These are phyloP conservation scores for Haematococcus lacustris DNA, from an alignment of 139 green algal species.

Conservation along the genomic window DNA sequence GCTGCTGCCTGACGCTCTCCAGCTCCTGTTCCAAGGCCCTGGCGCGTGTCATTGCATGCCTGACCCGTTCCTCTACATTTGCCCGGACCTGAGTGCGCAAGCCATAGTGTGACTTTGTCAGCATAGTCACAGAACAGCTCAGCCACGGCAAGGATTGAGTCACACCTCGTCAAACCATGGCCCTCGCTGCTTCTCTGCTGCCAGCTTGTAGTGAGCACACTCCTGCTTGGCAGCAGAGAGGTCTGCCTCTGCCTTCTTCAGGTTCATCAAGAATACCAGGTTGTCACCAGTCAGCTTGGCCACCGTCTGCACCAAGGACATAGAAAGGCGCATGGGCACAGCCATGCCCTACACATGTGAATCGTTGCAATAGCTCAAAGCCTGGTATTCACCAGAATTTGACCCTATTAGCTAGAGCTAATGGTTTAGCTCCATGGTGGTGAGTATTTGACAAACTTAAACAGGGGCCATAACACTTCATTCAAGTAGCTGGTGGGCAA, in stretches of 20 bases:
- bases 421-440: no score
- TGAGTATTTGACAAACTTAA: no score
- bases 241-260: slow-evolving; percentile 41
- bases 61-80: slow-evolving; percentile 43
- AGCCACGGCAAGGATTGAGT: neutral
- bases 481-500: no score
- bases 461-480: no score
- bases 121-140: neutral
- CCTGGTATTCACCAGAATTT: no score
- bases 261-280: slow-evolving; percentile 51
- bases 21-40: slow-evolving; percentile 32
- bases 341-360: no score
- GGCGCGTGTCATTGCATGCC: slow-evolving; percentile 23
- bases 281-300: slow-evolving; percentile 58
- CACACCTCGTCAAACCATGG: slow-evolving; percentile 51
- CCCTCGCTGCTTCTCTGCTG: slow-evolving; percentile 41
- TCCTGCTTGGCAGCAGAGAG: slow-evolving; percentile 24
- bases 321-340: no score
- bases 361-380: no score
- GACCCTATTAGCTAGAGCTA: no score
- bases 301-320: slow-evolving; percentile 40
- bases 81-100: slow-evolving; percentile 27
- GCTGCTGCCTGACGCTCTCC: slow-evolving; percentile 18
- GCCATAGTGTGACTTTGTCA: neutral
- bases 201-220: slow-evolving; percentile 20